Evolutionary conservation across 306 rosid species (phyloP).

Genomic region (Cercis canadensis): DNA sequence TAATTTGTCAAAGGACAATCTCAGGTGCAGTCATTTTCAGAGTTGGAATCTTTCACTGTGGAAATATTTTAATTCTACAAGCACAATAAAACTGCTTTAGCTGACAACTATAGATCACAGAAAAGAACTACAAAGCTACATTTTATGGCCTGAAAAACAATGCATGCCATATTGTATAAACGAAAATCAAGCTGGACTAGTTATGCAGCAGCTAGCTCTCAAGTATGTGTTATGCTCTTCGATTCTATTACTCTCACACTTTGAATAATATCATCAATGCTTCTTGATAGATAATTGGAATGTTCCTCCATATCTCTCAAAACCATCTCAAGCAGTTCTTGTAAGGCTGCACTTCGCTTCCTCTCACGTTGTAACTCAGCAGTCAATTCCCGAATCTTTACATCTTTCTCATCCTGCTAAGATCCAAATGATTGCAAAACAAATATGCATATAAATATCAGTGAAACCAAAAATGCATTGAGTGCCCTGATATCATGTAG

Average conservation of each 20-base stretch:
- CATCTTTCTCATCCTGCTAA: slow-evolving; percentile 64
- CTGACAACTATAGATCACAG: too few relatives aligned
- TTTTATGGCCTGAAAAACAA: too few relatives aligned
- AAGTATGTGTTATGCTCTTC: slow-evolving; percentile 34
- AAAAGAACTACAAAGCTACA: too few relatives aligned
- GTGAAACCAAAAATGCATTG: background rate
- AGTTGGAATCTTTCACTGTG: too few relatives aligned
- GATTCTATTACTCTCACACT: slow-evolving; percentile 57
- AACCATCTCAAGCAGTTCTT: slow-evolving; percentile 57
- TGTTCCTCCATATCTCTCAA: slow-evolving; percentile 62
- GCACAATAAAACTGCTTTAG: too few relatives aligned
- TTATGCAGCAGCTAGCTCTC: slow-evolving; percentile 20
- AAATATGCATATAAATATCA: background rate
- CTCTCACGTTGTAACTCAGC: slow-evolving; percentile 63
- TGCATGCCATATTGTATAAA: background rate
- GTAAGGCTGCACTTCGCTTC: slow-evolving; percentile 57
- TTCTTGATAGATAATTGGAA: slow-evolving; percentile 55
- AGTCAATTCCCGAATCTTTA: slow-evolving; percentile 59
- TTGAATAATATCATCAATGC: slow-evolving; percentile 49
- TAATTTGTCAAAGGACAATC: too few relatives aligned
- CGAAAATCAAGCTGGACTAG: slow-evolving; percentile 23
- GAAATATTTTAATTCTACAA: too few relatives aligned
- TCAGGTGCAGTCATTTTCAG: too few relatives aligned
- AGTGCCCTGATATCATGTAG: background rate
- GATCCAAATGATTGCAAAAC: background rate